Percentiles rank a stretch among this genome's conserved stretches.
These are phyloP conservation scores for Boletus edulis DNA, from an alignment of 768 basidiomycete genomes.

Conservation along the genomic window DNA sequence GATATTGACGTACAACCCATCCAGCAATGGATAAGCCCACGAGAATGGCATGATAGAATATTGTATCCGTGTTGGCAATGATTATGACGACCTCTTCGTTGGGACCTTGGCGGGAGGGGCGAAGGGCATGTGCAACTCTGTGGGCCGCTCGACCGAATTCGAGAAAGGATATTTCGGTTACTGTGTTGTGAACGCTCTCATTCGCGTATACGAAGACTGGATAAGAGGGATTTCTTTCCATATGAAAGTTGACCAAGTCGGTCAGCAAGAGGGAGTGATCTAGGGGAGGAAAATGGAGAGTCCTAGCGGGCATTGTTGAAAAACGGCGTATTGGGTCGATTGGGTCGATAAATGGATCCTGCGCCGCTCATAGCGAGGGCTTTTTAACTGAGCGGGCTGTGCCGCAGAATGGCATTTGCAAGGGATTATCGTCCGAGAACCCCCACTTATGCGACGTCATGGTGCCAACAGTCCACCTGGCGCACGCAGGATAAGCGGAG, in stretches of 20 bases:
- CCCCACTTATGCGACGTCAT: too few species aligned
- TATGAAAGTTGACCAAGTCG: conserved; percentile 25
- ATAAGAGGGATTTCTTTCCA: conserved; percentile 20
- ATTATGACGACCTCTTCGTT: not conserved
- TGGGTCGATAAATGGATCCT: not conserved
- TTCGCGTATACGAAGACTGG: conserved; percentile 20
- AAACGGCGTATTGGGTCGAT: not conserved
- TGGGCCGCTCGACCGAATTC: conserved; percentile 3
- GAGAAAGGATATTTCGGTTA: conserved; percentile 18
- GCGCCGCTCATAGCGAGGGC: not conserved
- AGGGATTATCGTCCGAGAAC: too few species aligned
- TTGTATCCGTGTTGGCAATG: not conserved
- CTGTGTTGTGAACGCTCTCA: conserved; percentile 2
- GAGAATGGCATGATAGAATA: not conserved
- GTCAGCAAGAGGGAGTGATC: conserved; percentile 23
- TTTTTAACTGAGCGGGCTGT: too few species aligned
- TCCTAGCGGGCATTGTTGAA: not conserved
- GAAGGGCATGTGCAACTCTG: not conserved
- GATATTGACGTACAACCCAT: too few species aligned
- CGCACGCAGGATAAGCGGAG: too few species aligned
- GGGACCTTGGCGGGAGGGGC: not conserved
- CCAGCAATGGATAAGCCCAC: not conserved
- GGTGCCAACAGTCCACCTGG: too few species aligned
- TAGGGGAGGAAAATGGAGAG: conserved; percentile 19
- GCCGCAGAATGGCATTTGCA: too few species aligned